Percentiles rank a stretch among this genome's conserved stretches.
These are phyloP conservation scores for Nymphaea thermarum DNA, from an alignment of 164 flowering plant species.

Conservation along the genomic window DNA sequence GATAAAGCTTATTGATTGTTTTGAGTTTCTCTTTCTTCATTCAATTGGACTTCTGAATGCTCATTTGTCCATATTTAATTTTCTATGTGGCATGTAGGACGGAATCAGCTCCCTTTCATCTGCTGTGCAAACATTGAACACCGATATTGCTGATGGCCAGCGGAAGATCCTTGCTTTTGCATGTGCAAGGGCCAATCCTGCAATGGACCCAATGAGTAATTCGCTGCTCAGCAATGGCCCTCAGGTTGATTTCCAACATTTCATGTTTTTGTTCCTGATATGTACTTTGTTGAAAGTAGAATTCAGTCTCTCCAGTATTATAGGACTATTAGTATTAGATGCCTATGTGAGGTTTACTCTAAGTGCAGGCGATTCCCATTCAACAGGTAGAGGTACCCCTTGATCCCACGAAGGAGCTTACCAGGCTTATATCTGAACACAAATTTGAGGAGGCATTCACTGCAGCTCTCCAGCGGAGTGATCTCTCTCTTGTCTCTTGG, in stretches of 20 bases:
- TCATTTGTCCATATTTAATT: too few relatives aligned
- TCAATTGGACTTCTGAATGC: slow-evolving; percentile 3
- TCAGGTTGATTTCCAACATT: slow-evolving; percentile 20
- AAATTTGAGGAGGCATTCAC: slow-evolving; percentile 94
- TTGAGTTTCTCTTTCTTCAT: not conserved
- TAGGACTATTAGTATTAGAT: too few relatives aligned
- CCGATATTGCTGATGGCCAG: slow-evolving; percentile 76
- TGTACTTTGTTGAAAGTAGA: too few relatives aligned
- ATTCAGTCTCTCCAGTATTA: too few relatives aligned
- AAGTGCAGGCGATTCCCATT: not conserved
- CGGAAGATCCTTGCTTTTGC: slow-evolving; percentile 72
- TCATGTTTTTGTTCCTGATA: too few relatives aligned
- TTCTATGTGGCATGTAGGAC: slow-evolving; percentile 30
- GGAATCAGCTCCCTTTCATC: slow-evolving; percentile 76
- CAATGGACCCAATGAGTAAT: slow-evolving; percentile 37
- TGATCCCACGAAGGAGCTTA: slow-evolving; percentile 82
- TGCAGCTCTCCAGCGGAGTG: slow-evolving; percentile 81
- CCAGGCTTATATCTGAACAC: slow-evolving; percentile 64
- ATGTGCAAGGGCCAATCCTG: slow-evolving; percentile 57
- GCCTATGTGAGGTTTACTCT: too few relatives aligned
- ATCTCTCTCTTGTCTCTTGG: slow-evolving; percentile 83
- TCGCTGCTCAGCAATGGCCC: slow-evolving; percentile 69
- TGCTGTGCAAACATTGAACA: slow-evolving; percentile 53
- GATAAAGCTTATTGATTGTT: too few relatives aligned
- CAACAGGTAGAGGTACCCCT: slow-evolving; percentile 47